phyloP scores from a whole-genome alignment of 768 basidiomycete genomes.

The Arthromyces matolae region DNA sequence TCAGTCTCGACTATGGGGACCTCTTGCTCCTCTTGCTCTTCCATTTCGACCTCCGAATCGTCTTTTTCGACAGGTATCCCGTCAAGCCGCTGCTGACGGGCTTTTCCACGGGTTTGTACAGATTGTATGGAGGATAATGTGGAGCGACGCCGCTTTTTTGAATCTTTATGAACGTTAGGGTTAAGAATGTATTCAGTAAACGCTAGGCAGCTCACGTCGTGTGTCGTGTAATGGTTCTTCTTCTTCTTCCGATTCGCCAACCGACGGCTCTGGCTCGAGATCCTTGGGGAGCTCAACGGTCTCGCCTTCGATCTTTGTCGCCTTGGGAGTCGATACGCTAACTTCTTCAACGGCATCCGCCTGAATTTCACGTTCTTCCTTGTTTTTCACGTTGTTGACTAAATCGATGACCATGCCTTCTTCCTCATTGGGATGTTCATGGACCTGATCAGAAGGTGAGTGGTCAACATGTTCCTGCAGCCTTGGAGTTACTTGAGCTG shows the following conservation, averaged over 20 bases:
- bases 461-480: background rate
- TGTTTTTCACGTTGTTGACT: too few species aligned
- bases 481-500: constrained; percentile 2
- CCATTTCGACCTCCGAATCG: constrained; percentile 16
- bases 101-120: constrained; percentile 23
- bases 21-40: constrained; percentile 24
- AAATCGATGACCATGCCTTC: too few species aligned
- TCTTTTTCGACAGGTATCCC: constrained; percentile 11
- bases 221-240: constrained; percentile 32
- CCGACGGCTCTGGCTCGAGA: too few species aligned
- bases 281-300: too few species aligned
- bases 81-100: constrained; percentile 25
- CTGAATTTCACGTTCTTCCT: too few species aligned
- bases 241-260: too few species aligned
- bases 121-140: constrained; percentile 29
- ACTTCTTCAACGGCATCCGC: constrained; percentile 16
- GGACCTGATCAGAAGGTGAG: too few species aligned
- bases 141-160: constrained; percentile 37
- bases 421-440: too few species aligned
- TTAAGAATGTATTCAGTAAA: background rate
- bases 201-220: constrained; percentile 27
- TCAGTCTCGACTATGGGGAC: constrained; percentile 30
- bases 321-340: constrained; percentile 22
- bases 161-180: constrained; percentile 27
- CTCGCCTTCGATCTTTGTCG: too few species aligned